Percentiles rank a stretch among this genome's conserved stretches.
Conservation (phyloP, 257 asterid species). For the Cinchona pubescens region DNA sequence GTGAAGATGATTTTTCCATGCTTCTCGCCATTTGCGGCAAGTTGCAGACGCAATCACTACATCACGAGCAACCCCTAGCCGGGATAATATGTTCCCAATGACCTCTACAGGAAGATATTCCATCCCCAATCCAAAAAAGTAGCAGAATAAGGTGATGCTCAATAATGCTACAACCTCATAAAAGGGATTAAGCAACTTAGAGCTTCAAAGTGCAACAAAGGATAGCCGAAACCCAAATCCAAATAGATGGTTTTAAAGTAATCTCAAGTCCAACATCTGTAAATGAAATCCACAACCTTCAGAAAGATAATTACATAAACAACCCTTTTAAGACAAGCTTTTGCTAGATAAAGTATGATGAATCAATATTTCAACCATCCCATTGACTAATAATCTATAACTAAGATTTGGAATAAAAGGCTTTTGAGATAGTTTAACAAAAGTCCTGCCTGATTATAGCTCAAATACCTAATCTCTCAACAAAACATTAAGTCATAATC, state of each 20-base stretch:
- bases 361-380: background rate
- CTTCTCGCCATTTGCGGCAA: conserved; percentile 81
- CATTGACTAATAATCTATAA: background rate
- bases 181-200: conserved; percentile 22
- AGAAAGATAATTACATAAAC: background rate
- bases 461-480: background rate
- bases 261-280: conserved; percentile 25
- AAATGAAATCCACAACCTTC: conserved; percentile 1
- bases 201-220: conserved; percentile 15
- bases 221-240: conserved; percentile 18
- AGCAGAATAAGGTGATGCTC: conserved; percentile 15
- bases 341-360: background rate
- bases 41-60: conserved; percentile 82
- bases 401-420: background rate
- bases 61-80: conserved; percentile 79
- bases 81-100: conserved; percentile 75
- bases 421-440: background rate
- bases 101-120: conserved; percentile 91
- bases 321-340: background rate
- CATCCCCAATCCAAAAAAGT: conserved; percentile 38
- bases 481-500: background rate
- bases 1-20: conserved; percentile 79
- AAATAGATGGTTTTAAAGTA: conserved; percentile 9
- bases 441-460: background rate
- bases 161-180: conserved; percentile 21